Evolutionary conservation across 805 yeast species (phyloP).

Genomic region (Candida ovalis): DNA sequence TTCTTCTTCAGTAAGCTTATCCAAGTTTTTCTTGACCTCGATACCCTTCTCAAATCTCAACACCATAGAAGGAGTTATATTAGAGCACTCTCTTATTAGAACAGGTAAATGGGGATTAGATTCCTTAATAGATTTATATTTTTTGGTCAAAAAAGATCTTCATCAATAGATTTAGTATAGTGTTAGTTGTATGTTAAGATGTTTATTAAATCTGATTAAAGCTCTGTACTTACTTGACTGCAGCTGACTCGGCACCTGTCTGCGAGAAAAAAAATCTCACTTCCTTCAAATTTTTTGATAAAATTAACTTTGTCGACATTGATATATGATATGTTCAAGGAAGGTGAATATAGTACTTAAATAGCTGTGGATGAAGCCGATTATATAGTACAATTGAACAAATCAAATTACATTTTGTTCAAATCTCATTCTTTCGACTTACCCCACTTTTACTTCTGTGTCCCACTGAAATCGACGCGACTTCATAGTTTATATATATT

Average conservation of each 20-base stretch:
- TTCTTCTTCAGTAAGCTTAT: conserved; percentile 44
- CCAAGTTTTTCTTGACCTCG: conserved; percentile 46
- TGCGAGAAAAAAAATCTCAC: conserved; percentile 79
- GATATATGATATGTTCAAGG: neutral
- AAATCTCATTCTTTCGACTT: neutral
- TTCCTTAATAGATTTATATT: conserved; percentile 64
- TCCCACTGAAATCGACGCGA: no score
- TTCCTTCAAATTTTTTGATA: conserved; percentile 64
- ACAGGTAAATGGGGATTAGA: conserved; percentile 67
- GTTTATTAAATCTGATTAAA: no score
- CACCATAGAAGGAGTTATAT: conserved; percentile 67
- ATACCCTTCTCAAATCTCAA: conserved; percentile 64
- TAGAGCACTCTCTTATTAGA: conserved; percentile 72
- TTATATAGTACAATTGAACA: no score
- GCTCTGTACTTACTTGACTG: conserved; percentile 42
- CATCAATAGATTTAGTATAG: neutral
- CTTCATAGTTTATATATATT: neutral
- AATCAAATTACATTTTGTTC: no score
- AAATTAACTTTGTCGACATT: conserved; percentile 23
- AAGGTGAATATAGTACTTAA: no score
- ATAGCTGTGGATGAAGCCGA: neutral
- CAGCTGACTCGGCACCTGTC: conserved; percentile 66
- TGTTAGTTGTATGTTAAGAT: neutral
- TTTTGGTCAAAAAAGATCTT: conserved; percentile 55
- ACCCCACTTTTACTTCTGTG: neutral